Evolutionary conservation across 306 rosid species (phyloP).

Genomic region (Ormosia semicastrata): DNA sequence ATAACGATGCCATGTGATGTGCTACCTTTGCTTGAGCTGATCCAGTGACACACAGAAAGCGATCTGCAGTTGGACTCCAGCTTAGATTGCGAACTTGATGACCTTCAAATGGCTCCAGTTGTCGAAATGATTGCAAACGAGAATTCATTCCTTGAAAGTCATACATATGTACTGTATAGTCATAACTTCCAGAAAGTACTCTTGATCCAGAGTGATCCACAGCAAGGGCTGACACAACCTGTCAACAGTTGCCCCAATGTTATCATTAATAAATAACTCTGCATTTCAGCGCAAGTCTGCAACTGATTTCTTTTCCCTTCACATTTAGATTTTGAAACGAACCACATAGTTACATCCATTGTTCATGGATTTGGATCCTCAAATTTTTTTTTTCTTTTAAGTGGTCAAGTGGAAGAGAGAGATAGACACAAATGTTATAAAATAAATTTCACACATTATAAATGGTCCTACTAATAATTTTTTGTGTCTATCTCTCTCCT

Average conservation of each 20-base stretch:
- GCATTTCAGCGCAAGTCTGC: background rate
- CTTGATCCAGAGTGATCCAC: conserved; percentile 94
- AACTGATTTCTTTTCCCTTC: background rate
- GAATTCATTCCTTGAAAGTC: conserved; percentile 98
- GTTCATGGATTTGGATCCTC: too few species aligned
- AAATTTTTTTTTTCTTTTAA: too few species aligned
- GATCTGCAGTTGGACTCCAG: conserved; percentile 94
- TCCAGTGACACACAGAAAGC: conserved; percentile 90
- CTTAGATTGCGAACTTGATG: conserved; percentile 92
- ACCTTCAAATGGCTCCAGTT: conserved; percentile 92
- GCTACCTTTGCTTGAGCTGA: conserved; percentile 93
- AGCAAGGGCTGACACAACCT: conserved; percentile 93
- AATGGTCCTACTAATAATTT: too few species aligned
- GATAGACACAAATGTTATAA: too few species aligned
- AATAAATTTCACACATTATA: too few species aligned
- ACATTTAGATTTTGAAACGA: background rate
- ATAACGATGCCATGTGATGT: background rate
- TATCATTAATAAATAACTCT: background rate
- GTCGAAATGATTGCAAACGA: conserved; percentile 83
- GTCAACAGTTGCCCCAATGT: conserved; percentile 23
- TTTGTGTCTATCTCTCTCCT: too few species aligned
- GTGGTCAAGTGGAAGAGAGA: too few species aligned
- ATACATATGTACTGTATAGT: conserved; percentile 81
- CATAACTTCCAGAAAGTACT: conserved; percentile 92
- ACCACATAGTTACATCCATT: background rate